Base-by-base conservation (phyloP, 352 stramenopile species). In the Phytophthora pistaciae region DNA sequence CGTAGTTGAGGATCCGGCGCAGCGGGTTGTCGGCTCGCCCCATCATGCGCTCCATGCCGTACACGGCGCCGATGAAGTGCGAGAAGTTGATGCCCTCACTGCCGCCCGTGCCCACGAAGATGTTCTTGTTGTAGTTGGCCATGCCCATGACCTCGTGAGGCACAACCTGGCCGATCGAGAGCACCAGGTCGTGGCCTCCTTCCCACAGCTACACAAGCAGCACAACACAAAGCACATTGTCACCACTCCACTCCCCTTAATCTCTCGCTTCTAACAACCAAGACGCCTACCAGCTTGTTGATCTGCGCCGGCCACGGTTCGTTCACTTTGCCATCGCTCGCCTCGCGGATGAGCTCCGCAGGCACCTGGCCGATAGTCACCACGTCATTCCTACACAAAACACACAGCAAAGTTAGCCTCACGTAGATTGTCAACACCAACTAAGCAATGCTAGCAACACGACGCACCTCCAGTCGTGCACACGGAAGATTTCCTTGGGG, bases 101-200 rank as follows among this genome's bases (percentile, higher is more conserved):
- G 18, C 87, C 90, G 14, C 88, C 88, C n/a, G 96, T 96, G 62
- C 96, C 97, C 2, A 99, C 95, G 72, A 99, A 99, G 20, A 99
- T 83, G 74, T 99, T 99, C 82, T 99, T 99, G 88, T 99, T 99
- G 83, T 95, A 99, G 80, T 99, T 99, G n/a, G 97, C 96, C 97
- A 99, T 99, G 16, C 97, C 97, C 90, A 98, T 98, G 31, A 99
- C 97, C 79, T 99, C 97, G 68, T 99, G 97, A 2, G 97, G 97
- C 10, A 99, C 97, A 18, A 99, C 96, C 84, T 99, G 97, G 23
- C 97, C 97, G 71, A 99, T 98, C 9, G 95, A 99, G 5, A 99
- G 65, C 23, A 99, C 92, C 20, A 99, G 71, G 62, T 98, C 91
- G 78, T 98, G 92, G 4, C 85, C 65, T 23, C 97, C 97, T 25